Evolutionary conservation across 352 stramenopile species (phyloP), one percentile per base, ranked within the genome.

Genomic region (Phytophthora sp.): DNA sequence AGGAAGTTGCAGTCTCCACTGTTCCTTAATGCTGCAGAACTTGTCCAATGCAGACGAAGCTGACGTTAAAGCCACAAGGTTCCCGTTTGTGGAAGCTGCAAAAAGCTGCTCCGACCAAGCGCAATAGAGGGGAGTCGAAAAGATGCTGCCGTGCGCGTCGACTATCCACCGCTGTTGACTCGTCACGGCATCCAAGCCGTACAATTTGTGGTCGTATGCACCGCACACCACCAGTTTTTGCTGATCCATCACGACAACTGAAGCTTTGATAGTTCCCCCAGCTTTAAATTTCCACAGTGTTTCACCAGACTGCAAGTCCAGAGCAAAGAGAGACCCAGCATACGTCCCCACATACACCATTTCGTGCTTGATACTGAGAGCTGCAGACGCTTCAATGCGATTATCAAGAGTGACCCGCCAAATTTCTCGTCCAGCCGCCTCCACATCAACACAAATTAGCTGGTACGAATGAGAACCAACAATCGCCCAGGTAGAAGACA

Each of bases 341-440:
- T 91, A 87, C 2, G 82, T 88, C 3, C 80, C 80, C 3, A 89
- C 62, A n/a, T 79, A 84, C 7, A 87, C 62, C 3, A 77, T 21
- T 9, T 58, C 36, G 20, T 75, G 35, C 16, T 47, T 45, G 7
- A 69, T 30, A 56, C 76, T 86, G 13, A 87, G 42, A 26, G 70
- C 42, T 11, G 82, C 78, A 13, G 72, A 73, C 2, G 80, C 82
- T 69, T 91, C 82, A 24, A 91, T 81, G 5, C 82, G 78, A 44
- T 82, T 74, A 44, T 89, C 82, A 4, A 91, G 67, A n/a, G 52
- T 59, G 6, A 61, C 52, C 44, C 52, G 63, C 80, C 80, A 88
- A 33, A 82, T 47, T 9, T 76, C 50, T 20, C 16, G 23, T 0
- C 72, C 69, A 39, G 35, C 11, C 20, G 63, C 42, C 3, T 73